Evolutionary conservation across 805 yeast genomes (phyloP).

Genomic region (Tetrapisispora namnaoensis): DNA sequence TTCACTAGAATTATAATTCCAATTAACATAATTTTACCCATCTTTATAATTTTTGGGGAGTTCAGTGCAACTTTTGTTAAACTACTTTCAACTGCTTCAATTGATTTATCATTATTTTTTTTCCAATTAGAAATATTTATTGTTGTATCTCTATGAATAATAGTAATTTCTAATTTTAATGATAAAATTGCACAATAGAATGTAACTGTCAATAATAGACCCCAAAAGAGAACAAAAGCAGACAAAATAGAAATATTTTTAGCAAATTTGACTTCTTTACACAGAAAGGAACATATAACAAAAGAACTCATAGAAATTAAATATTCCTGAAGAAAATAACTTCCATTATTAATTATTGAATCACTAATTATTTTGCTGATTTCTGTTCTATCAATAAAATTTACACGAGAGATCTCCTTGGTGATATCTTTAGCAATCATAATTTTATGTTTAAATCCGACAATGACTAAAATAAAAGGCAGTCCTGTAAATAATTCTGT

Average conservation of each 20-base stretch:
- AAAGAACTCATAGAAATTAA: constrained; percentile 64
- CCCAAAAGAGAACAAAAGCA: constrained; percentile 59
- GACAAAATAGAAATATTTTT: constrained; percentile 72
- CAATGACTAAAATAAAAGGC: constrained; percentile 84
- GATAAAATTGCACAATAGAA: constrained; percentile 78
- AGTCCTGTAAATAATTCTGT: constrained; percentile 78
- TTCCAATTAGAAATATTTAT: constrained; percentile 63
- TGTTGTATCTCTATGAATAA: constrained; percentile 71
- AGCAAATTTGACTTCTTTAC: constrained; percentile 61
- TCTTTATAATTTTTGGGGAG: constrained; percentile 37
- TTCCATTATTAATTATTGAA: constrained; percentile 32
- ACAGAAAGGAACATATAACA: constrained; percentile 51
- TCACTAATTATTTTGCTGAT: constrained; percentile 25
- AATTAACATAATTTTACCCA: constrained; percentile 51
- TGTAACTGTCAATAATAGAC: constrained; percentile 63
- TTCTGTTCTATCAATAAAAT: constrained; percentile 24
- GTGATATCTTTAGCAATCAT: constrained; percentile 54
- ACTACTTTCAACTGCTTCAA: constrained; percentile 41
- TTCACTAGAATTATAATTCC: constrained; percentile 54
- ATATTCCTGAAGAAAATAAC: constrained; percentile 55
- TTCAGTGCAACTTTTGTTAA: constrained; percentile 14
- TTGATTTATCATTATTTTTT: constrained; percentile 84
- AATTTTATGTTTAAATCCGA: constrained; percentile 85
- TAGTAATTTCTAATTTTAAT: constrained; percentile 77
- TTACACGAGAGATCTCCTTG: constrained; percentile 27